Percentiles rank a stretch among this genome's conserved stretches.
Conservation (phyloP, 768 basidiomycete species). For the Podaxis sp. region DNA sequence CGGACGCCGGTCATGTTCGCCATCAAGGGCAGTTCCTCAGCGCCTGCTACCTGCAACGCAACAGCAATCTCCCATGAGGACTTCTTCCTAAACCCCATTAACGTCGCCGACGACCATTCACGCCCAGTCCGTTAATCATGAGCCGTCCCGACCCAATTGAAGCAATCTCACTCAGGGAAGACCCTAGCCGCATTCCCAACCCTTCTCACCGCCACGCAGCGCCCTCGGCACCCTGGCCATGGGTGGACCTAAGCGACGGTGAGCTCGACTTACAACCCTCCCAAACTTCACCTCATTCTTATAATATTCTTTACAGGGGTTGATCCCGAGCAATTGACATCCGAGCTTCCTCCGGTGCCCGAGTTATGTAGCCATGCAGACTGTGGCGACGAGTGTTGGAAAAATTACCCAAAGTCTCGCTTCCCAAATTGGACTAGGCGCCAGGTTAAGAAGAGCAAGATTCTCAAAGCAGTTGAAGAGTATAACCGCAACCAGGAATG, state of each 20-base stretch:
- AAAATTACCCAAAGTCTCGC: conserved; percentile 30
- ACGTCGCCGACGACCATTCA: background rate
- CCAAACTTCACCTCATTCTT: background rate
- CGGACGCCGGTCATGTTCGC: background rate
- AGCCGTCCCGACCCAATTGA: background rate
- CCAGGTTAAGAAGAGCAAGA: conserved; percentile 34
- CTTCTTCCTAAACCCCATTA: background rate
- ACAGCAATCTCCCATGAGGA: background rate
- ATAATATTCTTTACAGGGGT: background rate
- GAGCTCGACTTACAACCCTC: background rate
- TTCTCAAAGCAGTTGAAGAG: conserved; percentile 17
- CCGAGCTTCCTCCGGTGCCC: conserved; percentile 23
- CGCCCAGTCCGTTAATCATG: background rate
- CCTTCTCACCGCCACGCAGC: conserved; percentile 42
- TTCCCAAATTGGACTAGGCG: conserved; percentile 51
- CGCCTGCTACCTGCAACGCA: background rate
- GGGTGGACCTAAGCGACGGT: conserved; percentile 6
- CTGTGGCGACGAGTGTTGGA: conserved; percentile 27
- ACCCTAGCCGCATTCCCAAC: conserved; percentile 21
- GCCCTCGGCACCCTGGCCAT: conserved; percentile 44
- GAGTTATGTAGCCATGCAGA: conserved; percentile 24
- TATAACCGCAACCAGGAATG: background rate
- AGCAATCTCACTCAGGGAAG: background rate
- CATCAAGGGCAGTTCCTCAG: background rate
- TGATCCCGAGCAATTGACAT: conserved; percentile 24